phyloP scores from a whole-genome alignment of 2,329 filamentous ascomycete species.

The Alternaria conjuncta region DNA sequence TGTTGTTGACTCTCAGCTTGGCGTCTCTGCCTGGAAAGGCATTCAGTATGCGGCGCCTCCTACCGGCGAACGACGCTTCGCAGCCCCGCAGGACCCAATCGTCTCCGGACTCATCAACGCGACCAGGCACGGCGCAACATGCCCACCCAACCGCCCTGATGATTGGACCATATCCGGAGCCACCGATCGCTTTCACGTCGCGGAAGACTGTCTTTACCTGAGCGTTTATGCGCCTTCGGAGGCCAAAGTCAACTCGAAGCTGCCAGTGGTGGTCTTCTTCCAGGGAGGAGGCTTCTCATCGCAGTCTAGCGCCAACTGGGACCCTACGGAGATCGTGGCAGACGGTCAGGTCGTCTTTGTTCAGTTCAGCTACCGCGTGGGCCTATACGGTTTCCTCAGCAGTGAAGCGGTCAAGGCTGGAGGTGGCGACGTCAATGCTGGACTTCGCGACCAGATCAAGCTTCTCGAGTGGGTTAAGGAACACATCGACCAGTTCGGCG shows the following conservation, averaged over 20 bases:
- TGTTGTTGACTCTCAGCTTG: conserved; percentile 53
- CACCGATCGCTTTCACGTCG: conserved; percentile 30
- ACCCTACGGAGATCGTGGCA: conserved; percentile 68
- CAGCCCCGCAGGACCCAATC: conserved; percentile 59
- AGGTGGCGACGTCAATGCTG: conserved; percentile 68
- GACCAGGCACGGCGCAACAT: conserved; percentile 44
- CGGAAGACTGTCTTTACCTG: conserved; percentile 74
- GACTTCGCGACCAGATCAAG: conserved; percentile 73
- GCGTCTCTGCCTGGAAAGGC: conserved; percentile 73
- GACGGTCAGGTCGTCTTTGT: conserved; percentile 70
- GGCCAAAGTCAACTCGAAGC: conserved; percentile 56
- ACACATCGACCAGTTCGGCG: conserved; percentile 71
- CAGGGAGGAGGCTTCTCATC: conserved; percentile 58
- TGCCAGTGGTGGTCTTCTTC: conserved; percentile 70
- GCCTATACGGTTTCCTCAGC: conserved; percentile 74
- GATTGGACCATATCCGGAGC: conserved; percentile 26
- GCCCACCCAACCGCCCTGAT: conserved; percentile 34
- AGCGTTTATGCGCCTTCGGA: conserved; percentile 67
- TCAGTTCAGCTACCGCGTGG: conserved; percentile 78
- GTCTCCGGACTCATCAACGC: conserved; percentile 17
- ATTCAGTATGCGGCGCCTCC: conserved; percentile 76
- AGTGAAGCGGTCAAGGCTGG: conserved; percentile 58
- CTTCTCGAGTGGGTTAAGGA: conserved; percentile 73
- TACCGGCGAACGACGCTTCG: conserved; percentile 68
- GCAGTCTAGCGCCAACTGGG: conserved; percentile 58